These are phyloP conservation scores for Ophiostoma tasmaniense DNA, from an alignment of 2,329 filamentous ascomycete species.

Conservation along the genomic window DNA sequence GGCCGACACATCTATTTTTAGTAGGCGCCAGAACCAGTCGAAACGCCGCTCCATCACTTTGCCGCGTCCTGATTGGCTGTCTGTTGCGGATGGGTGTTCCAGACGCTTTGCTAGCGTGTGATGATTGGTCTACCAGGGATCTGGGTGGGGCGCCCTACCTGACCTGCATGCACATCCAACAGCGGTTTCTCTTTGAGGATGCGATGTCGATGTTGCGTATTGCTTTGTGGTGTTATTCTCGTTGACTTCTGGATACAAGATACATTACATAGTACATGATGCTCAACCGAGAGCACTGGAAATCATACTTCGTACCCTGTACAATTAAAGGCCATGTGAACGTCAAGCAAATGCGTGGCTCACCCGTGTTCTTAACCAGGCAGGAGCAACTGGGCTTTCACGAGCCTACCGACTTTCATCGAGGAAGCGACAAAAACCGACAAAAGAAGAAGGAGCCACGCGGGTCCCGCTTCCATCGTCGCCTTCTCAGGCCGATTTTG, in stretches of 20 bases:
- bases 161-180: background rate
- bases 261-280: too few relatives aligned
- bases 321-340: too few relatives aligned
- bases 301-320: too few relatives aligned
- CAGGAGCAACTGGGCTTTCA: background rate
- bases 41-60: constrained; percentile 18
- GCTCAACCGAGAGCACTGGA: too few relatives aligned
- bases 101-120: constrained; percentile 6
- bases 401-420: background rate
- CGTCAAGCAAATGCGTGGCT: too few relatives aligned
- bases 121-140: constrained; percentile 10
- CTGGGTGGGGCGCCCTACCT: constrained; percentile 5
- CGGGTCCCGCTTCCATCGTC: background rate
- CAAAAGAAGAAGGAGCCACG: background rate
- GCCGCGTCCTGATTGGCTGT: constrained; percentile 16
- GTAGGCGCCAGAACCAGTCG: constrained; percentile 22
- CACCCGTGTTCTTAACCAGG: background rate
- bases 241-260: background rate
- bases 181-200: background rate
- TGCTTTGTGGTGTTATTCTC: background rate
- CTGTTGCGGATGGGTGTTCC: constrained; percentile 5
- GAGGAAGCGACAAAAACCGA: background rate
- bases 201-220: background rate
- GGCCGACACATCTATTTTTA: constrained; percentile 21
- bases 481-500: background rate